A percentile compares a stretch with the other conserved stretches of the same genome.
phyloP scores from a whole-genome alignment of 345 rosid species.

The Passiflora organensis region DNA sequence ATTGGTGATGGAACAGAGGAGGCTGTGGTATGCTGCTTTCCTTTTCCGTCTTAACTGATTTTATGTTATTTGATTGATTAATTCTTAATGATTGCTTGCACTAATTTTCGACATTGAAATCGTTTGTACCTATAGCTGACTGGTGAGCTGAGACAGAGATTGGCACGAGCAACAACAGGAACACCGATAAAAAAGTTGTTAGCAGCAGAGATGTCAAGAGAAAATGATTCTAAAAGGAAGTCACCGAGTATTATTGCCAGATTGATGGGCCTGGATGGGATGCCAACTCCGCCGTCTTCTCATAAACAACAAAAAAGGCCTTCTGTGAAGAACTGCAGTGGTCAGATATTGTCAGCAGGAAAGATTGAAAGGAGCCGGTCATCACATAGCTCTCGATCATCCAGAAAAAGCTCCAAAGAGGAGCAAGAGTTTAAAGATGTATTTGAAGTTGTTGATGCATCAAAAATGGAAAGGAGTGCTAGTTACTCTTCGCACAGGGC shows the following conservation, averaged over 20 bases:
- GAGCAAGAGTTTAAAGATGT: constrained; percentile 95
- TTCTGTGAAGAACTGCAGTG: constrained; percentile 25
- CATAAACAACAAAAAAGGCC: constrained; percentile 41
- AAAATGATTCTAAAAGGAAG: constrained; percentile 59
- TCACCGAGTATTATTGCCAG: constrained; percentile 81
- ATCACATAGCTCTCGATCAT: constrained; percentile 43
- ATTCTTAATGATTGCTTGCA: constrained; percentile 6
- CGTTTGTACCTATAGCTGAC: constrained; percentile 38
- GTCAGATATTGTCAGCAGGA: constrained; percentile 19
- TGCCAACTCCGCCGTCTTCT: constrained; percentile 54
- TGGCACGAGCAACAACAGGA: constrained; percentile 35
- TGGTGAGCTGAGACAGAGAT: constrained; percentile 37
- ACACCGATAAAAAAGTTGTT: constrained; percentile 65
- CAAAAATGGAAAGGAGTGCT: constrained; percentile 35
- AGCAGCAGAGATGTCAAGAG: constrained; percentile 80
- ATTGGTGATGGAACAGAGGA: constrained; percentile 36
- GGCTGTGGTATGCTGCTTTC: constrained; percentile 48
- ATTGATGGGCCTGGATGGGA: constrained; percentile 90
- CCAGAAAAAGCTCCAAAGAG: constrained; percentile 59
- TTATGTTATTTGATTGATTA: not conserved
- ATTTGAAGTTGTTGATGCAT: constrained; percentile 73
- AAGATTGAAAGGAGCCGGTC: constrained; percentile 35
- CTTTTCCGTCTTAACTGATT: not conserved
- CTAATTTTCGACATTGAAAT: constrained; percentile 11
- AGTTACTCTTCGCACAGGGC: constrained; percentile 27